Base-by-base conservation (phyloP, 192 early-diverging fungal genomes). In the Podila clonocystis region DNA sequence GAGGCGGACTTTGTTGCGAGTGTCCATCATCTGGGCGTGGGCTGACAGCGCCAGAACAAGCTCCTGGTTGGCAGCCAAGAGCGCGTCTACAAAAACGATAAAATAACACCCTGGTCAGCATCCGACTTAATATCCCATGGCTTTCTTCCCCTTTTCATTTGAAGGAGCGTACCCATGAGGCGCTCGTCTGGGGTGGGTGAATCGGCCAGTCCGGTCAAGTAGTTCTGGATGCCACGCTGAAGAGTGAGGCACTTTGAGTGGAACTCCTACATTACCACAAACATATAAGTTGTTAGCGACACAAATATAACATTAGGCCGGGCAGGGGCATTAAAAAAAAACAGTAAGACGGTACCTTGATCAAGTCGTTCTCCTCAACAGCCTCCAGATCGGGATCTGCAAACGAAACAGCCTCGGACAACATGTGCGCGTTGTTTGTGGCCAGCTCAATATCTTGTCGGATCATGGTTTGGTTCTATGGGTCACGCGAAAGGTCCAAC, bases 11-110 rank as follows among this genome's bases (percentile, higher is more conserved):
- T 13, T 29, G 8, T 17, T 17, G 6, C 28, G 59, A 22, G 24
- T 61, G 59, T 86, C 80, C 57, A 86, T 61, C 70, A 84, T 82
- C 22, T 84, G 79, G 48, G 74, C 59, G 59, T 86, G 82, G 1
- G 75, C 50, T 59, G 77, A 65, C 49, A 86, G 77, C 1, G 79
- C 65, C 34, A 38, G 71, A 6, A 84, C 52, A 5, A 84, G 36
- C 29, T 84, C 80, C 31, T 69, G 63, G 45, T 86, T 86, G 26
- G 72, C 68, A 34, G 70, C 48, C 30, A 86, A 34, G 9, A 86
- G 33, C 11, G 71, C 45, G 26, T 74, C 85, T 86, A 55, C 28
- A 62, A 19, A 60, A 30, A n/a, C 17, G 13, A n/a, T 52, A 2
- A 69, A 26, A 33, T 26, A 31, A 61, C 13, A 19, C 17, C 9